Evolutionary conservation across 164 flowering plant species (phyloP).

Genomic region (Sedum album): DNA sequence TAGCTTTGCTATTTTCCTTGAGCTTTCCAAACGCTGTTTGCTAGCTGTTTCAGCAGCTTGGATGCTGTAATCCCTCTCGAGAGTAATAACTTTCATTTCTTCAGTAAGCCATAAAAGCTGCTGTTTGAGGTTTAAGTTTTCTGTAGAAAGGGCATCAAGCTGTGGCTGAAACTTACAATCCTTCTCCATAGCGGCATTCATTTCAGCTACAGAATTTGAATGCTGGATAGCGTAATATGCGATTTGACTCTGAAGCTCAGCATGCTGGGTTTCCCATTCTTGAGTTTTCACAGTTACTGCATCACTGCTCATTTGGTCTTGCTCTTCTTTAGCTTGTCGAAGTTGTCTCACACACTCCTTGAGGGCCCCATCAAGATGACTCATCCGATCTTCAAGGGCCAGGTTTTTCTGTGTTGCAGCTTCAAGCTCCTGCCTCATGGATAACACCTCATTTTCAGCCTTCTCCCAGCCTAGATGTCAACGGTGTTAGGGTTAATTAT

Average conservation of each 20-base stretch:
- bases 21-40: slow-evolving; percentile 16
- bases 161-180: slow-evolving; percentile 10
- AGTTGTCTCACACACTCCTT: slow-evolving; percentile 24
- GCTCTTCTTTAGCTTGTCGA: slow-evolving; percentile 17
- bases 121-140: slow-evolving; percentile 12
- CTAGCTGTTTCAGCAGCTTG: slow-evolving; percentile 16
- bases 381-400: slow-evolving; percentile 41
- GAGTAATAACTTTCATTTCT: slow-evolving; percentile 13
- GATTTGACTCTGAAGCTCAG: slow-evolving; percentile 25
- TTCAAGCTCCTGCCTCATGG: slow-evolving; percentile 51
- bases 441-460: slow-evolving; percentile 51
- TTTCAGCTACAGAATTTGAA: slow-evolving; percentile 16
- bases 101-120: slow-evolving; percentile 11
- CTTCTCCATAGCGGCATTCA: slow-evolving; percentile 16
- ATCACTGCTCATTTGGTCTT: slow-evolving; percentile 14
- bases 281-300: slow-evolving; percentile 18
- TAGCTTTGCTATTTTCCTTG: slow-evolving; percentile 16
- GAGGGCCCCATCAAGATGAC: slow-evolving; percentile 20
- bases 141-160: slow-evolving; percentile 14
- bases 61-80: slow-evolving; percentile 16
- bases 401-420: slow-evolving; percentile 35
- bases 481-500: neutral
- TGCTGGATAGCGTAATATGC: slow-evolving; percentile 14
- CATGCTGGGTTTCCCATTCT: slow-evolving; percentile 32
- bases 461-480: slow-evolving; percentile 59